A percentile compares a stretch with the other conserved stretches of the same genome.
These are phyloP conservation scores for Metarhizium rileyi DNA, from an alignment of 2,329 filamentous ascomycete species.

Conservation along the genomic window DNA sequence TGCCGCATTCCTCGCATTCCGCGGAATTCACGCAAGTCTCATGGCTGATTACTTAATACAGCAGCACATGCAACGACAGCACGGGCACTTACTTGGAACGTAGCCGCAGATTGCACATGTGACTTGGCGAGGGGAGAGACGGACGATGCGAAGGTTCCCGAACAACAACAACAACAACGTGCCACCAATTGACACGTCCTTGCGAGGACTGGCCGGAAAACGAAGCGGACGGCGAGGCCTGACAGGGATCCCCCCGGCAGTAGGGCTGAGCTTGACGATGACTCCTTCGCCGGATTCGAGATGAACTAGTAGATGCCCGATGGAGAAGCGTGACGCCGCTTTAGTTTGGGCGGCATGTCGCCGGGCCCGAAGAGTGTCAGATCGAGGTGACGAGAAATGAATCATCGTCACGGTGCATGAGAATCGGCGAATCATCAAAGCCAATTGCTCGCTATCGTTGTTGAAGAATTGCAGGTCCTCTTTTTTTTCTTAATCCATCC, in stretches of 20 bases:
- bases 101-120: background rate
- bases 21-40: too few species aligned
- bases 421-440: background rate
- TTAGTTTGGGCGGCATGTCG: background rate
- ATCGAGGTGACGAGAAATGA: background rate
- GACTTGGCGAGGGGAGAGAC: background rate
- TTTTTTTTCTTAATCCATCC: background rate
- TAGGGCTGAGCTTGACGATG: slow-evolving; percentile 7
- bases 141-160: slow-evolving; percentile 1
- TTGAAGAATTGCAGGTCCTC: background rate
- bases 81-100: too few species aligned
- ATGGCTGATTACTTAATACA: too few species aligned
- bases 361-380: background rate
- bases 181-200: background rate
- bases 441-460: background rate
- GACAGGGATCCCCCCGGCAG: background rate
- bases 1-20: too few species aligned
- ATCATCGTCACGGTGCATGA: background rate
- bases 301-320: too few species aligned
- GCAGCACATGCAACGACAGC: too few species aligned
- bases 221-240: background rate
- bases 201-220: background rate
- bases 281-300: too few species aligned
- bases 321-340: background rate
- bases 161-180: background rate